Percentiles rank a stretch among this genome's conserved stretches.
Conservation (phyloP, 2,329 filamentous ascomycete species). For the Venturia oleaginea region DNA sequence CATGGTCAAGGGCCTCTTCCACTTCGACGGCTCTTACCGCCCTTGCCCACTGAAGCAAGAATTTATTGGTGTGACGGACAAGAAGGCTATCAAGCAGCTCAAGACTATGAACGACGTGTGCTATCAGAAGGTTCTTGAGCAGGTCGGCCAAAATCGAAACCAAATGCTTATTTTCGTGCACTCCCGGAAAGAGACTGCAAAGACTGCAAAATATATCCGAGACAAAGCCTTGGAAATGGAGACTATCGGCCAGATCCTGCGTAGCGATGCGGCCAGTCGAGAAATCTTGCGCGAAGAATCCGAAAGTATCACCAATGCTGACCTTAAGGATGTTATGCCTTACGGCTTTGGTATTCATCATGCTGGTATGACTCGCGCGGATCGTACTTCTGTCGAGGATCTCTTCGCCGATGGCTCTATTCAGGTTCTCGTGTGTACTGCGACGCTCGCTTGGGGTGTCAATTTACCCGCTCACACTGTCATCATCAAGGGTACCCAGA, state of each 20-base stretch:
- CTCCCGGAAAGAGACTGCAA: slow-evolving; percentile 94
- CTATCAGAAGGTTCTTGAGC: slow-evolving; percentile 94
- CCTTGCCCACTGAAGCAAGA: slow-evolving; percentile 94
- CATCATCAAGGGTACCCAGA: slow-evolving; percentile 96
- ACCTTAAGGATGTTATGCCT: slow-evolving; percentile 86
- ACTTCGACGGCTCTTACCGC: slow-evolving; percentile 89
- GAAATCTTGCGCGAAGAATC: slow-evolving; percentile 83
- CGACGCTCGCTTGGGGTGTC: slow-evolving; percentile 98
- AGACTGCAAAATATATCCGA: slow-evolving; percentile 90
- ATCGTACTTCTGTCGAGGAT: slow-evolving; percentile 90
- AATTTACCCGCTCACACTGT: slow-evolving; percentile 96
- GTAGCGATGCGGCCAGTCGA: slow-evolving; percentile 82
- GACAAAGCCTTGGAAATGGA: slow-evolving; percentile 97
- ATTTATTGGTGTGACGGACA: slow-evolving; percentile 94
- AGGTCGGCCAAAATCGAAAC: slow-evolving; percentile 84
- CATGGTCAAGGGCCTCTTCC: slow-evolving; percentile 75
- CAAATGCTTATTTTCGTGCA: slow-evolving; percentile 99
- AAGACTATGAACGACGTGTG: slow-evolving; percentile 99
- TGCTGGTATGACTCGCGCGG: slow-evolving; percentile 91
- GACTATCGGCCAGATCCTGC: slow-evolving; percentile 90
- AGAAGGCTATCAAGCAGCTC: slow-evolving; percentile 96
- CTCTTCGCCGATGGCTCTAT: slow-evolving; percentile 86
- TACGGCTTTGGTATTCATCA: slow-evolving; percentile 98
- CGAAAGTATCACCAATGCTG: slow-evolving; percentile 70
- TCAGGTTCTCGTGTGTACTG: slow-evolving; percentile 92